Evolutionary conservation across 1,139 yeast genomes (phyloP).

Genomic region (Pichia sorboxylosa): DNA sequence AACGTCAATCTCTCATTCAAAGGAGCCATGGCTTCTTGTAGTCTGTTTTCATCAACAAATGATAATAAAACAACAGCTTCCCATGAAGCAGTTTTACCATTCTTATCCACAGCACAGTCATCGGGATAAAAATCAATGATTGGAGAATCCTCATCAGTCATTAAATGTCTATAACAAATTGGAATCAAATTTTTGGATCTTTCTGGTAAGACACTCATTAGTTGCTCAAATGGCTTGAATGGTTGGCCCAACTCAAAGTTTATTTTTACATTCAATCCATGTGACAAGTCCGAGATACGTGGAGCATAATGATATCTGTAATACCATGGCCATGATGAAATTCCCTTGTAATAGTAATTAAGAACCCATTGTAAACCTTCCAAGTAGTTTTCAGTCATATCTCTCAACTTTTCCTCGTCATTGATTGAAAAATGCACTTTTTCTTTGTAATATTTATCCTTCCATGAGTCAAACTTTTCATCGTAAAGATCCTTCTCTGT

Average conservation of each 20-base stretch:
- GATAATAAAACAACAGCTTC: conserved; percentile 95
- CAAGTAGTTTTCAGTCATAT: conserved; percentile 68
- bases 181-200: conserved; percentile 81
- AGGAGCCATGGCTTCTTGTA: conserved; percentile 62
- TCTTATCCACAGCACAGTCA: conserved; percentile 80
- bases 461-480: conserved; percentile 70
- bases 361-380: conserved; percentile 96
- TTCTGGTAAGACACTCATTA: conserved; percentile 96
- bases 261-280: conserved; percentile 54
- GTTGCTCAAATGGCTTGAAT: conserved; percentile 86
- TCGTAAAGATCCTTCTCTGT: conserved; percentile 58
- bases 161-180: conserved; percentile 58
- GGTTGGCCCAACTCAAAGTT: conserved; percentile 65
- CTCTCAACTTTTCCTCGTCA: conserved; percentile 43
- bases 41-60: conserved; percentile 76
- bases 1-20: conserved; percentile 47
- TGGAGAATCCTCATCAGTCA: conserved; percentile 86
- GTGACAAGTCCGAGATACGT: conserved; percentile 71
- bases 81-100: conserved; percentile 95
- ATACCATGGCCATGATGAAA: conserved; percentile 94
- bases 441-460: conserved; percentile 64
- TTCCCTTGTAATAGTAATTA: conserved; percentile 79
- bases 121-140: conserved; percentile 84
- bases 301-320: conserved; percentile 86
- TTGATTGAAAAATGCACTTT: conserved; percentile 63